These are phyloP conservation scores for Thymus mandschuricus DNA, from an alignment of 257 asterid genomes.

Conservation along the genomic window DNA sequence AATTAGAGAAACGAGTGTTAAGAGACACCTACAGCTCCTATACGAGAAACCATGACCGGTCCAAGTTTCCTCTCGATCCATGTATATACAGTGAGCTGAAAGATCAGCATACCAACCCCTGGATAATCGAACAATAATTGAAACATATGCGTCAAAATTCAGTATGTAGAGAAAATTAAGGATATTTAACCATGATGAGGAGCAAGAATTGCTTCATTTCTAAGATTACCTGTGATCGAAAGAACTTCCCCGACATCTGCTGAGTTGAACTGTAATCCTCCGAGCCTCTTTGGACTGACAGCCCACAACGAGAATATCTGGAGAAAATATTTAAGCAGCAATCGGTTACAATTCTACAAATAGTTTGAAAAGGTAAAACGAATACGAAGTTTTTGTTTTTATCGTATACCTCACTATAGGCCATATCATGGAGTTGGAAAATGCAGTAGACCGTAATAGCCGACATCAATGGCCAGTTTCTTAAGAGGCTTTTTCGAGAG, in stretches of 20 bases:
- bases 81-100: conserved; percentile 73
- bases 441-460: conserved; percentile 72
- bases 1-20: conserved; percentile 3
- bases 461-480: conserved; percentile 77
- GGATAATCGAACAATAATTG: conserved; percentile 30
- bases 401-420: conserved; percentile 70
- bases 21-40: conserved; percentile 62
- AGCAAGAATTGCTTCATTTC: background rate
- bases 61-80: conserved; percentile 61
- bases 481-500: conserved; percentile 49
- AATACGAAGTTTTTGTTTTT: background rate
- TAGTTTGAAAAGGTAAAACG: background rate
- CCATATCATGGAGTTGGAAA: conserved; percentile 91
- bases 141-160: background rate
- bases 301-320: conserved; percentile 96
- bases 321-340: background rate
- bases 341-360: background rate
- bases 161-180: background rate
- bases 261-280: conserved; percentile 71
- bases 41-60: conserved; percentile 61
- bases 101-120: conserved; percentile 75
- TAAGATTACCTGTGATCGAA: conserved; percentile 62
- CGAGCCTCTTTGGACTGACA: conserved; percentile 69
- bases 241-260: conserved; percentile 79
- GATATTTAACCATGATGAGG: background rate